Base-by-base conservation (phyloP, 495 filamentous ascomycete genomes). In the Aspergillus mulundensis region DNA sequence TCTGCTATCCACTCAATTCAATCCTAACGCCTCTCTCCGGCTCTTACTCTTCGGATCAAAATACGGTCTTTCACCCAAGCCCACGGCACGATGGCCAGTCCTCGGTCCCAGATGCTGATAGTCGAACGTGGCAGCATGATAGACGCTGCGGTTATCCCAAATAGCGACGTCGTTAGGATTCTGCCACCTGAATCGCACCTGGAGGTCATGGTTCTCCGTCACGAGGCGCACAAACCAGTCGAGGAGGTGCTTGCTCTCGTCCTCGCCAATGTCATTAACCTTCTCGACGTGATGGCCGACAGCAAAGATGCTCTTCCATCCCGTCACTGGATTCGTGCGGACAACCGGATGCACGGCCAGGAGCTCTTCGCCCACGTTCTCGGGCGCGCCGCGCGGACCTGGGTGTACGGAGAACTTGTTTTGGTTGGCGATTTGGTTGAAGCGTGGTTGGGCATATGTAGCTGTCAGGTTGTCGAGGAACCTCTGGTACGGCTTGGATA, bases 171-270 rank as follows among this genome's bases (percentile, higher is more conserved):
- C 54, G 38, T 56, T 50, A 0, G 36, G 49, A 28, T 28, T 28
- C 0, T 21, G 11, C 54, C 54, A 56, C 7, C 23, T 21, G 25
- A 50, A 50, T 10, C 54, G 46, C 1, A 44, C 45, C 24, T 56
- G 54, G 15, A 56, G 46, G 10, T 56, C 54, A 16, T 56, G 54
- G 24, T 56, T 56, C 12, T 56, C 54, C 15, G 54, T 16, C n/a
- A 56, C 50, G 12, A 56, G 40, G 8, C 25, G 25, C 3, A 28
- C 25, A 8, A 28, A 28, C 25, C 25, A 28, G 25, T 28, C 25
- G 8, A 28, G 25, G 25, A 28, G 25, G 8, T 28, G 25, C 23
- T 43, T 14, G 5, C 44, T 50, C 2, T 50, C 54, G 10, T 24
- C 46, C 16, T 56, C 39, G 16, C 46, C 46, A 44, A 10, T 46